Percentiles rank a stretch among this genome's conserved stretches.
Evolutionary conservation across 1,284 basidiomycete species (phyloP).

Genomic region (Vanrija pseudolonga): DNA sequence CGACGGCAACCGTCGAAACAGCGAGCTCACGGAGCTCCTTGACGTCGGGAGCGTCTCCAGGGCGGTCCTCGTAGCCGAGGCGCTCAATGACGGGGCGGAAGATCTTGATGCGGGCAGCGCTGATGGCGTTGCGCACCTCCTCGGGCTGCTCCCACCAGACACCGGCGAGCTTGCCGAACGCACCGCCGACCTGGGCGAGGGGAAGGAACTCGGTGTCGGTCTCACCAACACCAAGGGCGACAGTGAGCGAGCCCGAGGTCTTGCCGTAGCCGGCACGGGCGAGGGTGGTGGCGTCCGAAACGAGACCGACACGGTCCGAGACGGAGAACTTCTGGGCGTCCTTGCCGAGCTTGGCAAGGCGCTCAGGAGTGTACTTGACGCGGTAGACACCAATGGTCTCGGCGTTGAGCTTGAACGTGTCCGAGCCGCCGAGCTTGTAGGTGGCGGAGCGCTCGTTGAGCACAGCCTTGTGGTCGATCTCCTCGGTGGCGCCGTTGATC

Average conservation of each 20-base stretch:
- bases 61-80: constrained; percentile 73
- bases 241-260: constrained; percentile 69
- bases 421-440: constrained; percentile 63
- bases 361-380: constrained; percentile 79
- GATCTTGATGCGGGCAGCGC: constrained; percentile 65
- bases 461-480: constrained; percentile 63
- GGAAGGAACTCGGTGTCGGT: constrained; percentile 63
- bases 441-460: constrained; percentile 67
- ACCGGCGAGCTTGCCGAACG: constrained; percentile 58
- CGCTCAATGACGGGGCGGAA: constrained; percentile 74
- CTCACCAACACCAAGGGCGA: constrained; percentile 64
- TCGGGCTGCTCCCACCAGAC: constrained; percentile 83
- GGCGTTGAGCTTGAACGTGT: constrained; percentile 80
- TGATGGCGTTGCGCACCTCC: constrained; percentile 59
- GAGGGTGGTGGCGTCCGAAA: constrained; percentile 75
- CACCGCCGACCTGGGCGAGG: constrained; percentile 41
- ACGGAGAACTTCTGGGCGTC: constrained; percentile 77
- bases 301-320: constrained; percentile 81
- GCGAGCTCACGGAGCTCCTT: constrained; percentile 74
- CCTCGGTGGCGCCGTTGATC: constrained; percentile 50
- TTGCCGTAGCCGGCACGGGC: constrained; percentile 74
- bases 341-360: constrained; percentile 70
- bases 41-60: constrained; percentile 66
- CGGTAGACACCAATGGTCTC: constrained; percentile 84
- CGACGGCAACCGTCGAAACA: constrained; percentile 63